Base-by-base conservation (phyloP, 2,329 filamentous ascomycete genomes). In the Thelonectria discophora region DNA sequence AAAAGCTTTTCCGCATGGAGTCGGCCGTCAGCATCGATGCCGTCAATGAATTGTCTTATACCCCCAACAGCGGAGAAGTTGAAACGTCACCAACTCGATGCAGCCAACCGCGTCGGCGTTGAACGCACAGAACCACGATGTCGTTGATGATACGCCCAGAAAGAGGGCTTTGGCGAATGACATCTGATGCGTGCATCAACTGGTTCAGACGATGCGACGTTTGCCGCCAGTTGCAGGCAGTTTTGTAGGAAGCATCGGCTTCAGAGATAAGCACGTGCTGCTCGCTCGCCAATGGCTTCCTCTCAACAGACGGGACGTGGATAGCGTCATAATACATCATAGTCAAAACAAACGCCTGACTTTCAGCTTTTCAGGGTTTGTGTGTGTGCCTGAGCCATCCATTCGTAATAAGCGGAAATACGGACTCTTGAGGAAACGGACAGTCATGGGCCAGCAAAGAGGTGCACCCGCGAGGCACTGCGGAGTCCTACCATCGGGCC, bases 201-300 rank as follows among this genome's bases (percentile, higher is more conserved):
- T 52, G 42, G 55, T 45, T 15, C 47, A 30, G 45, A 50, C 51
- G 47, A 34, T 43, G 21, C 32, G 37, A n/a, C 52, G 30, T 40
- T 53, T 15, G 49, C 11, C 17, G 58, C 32, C 53, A 34, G 32
- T 24, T 24, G 17, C 57, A n/a, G 57, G 50, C 48, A 49, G 56
- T 49, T 59, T 56, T 51, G 47, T 12, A 56, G 42, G 48, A 48
- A 54, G 43, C 42, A 18, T 48, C 47, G 34, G 61, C 32, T 45
- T 10, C 15, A 49, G 42, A 58, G 49, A 65, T 65, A 49, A 61
- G 66, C 66, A 69, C 64, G 53, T 65, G 55, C 49, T 56, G 27
- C 40, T 27, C 47, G 34, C 37, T 34, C 27, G 40, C 10, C 34
- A 18, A 32, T 53, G 34, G 47, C 7, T 37, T 15, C 10, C 3